phyloP scores from a whole-genome alignment of 2,329 filamentous ascomycete genomes.

The Phoma sp. region DNA sequence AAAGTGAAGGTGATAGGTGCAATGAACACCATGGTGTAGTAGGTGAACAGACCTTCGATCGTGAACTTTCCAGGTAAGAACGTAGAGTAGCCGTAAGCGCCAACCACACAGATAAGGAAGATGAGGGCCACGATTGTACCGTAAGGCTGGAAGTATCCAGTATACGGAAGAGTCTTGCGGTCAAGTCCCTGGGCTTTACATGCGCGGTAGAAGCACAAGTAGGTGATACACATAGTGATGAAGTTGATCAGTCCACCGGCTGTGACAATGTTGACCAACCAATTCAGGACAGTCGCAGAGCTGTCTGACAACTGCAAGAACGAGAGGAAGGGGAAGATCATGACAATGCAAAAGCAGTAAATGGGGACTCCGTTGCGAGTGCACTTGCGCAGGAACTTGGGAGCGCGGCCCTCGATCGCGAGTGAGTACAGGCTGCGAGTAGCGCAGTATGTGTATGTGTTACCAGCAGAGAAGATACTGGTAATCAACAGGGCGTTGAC shows the following conservation, averaged over 20 bases:
- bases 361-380: conserved; percentile 73
- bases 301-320: conserved; percentile 76
- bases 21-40: conserved; percentile 62
- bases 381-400: conserved; percentile 63
- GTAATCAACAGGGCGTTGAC: conserved; percentile 65
- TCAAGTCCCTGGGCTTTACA: conserved; percentile 57
- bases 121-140: conserved; percentile 59
- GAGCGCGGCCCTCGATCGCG: conserved; percentile 61
- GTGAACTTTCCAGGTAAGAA: conserved; percentile 58
- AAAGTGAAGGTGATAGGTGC: conserved; percentile 61
- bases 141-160: conserved; percentile 58
- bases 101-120: conserved; percentile 59
- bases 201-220: conserved; percentile 65
- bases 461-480: conserved; percentile 63
- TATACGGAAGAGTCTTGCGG: conserved; percentile 58
- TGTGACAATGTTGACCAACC: conserved; percentile 76
- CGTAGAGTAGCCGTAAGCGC: conserved; percentile 62
- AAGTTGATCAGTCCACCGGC: conserved; percentile 66
- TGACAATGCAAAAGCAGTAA: conserved; percentile 72
- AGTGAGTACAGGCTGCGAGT: conserved; percentile 62
- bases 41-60: conserved; percentile 60
- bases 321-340: conserved; percentile 72
- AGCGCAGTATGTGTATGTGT: conserved; percentile 63
- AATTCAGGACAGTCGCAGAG: conserved; percentile 72
- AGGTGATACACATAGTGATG: conserved; percentile 64